Evolutionary conservation across 305 asterid genomes (phyloP).

Genomic region (Ruellia speciosa): DNA sequence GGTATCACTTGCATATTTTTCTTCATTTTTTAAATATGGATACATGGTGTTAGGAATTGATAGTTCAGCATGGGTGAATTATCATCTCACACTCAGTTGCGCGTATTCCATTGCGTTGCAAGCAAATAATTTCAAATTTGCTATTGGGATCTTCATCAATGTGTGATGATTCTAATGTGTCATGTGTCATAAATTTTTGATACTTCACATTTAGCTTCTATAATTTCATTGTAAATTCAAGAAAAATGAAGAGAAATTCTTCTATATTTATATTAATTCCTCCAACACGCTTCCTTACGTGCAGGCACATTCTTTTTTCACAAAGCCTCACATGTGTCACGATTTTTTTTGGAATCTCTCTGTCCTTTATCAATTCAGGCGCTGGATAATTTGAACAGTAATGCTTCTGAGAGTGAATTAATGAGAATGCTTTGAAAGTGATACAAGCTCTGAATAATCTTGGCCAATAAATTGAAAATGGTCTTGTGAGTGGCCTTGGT

Average conservation of each 20-base stretch:
- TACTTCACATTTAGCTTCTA: too few relatives aligned
- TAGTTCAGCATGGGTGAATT: neutral
- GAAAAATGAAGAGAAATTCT: too few relatives aligned
- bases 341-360: constrained; percentile 3
- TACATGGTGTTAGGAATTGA: constrained; percentile 2
- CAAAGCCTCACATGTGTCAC: too few relatives aligned
- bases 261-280: too few relatives aligned
- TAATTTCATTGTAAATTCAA: too few relatives aligned
- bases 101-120: neutral
- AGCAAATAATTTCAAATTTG: neutral
- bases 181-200: too few relatives aligned
- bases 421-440: constrained; percentile 43
- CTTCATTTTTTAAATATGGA: neutral
- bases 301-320: too few relatives aligned
- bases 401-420: constrained; percentile 33
- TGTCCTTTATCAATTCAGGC: constrained; percentile 39
- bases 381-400: constrained; percentile 47
- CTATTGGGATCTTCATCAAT: constrained; percentile 7
- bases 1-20: constrained; percentile 31
- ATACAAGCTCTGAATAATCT: constrained; percentile 55
- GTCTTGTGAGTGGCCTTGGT: constrained; percentile 91
- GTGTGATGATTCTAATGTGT: too few relatives aligned
- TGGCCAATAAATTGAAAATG: constrained; percentile 69
- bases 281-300: too few relatives aligned
- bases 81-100: neutral